phyloP scores from a whole-genome alignment of 2,329 filamentous ascomycete genomes.

The Camptophora hylomeconis region DNA sequence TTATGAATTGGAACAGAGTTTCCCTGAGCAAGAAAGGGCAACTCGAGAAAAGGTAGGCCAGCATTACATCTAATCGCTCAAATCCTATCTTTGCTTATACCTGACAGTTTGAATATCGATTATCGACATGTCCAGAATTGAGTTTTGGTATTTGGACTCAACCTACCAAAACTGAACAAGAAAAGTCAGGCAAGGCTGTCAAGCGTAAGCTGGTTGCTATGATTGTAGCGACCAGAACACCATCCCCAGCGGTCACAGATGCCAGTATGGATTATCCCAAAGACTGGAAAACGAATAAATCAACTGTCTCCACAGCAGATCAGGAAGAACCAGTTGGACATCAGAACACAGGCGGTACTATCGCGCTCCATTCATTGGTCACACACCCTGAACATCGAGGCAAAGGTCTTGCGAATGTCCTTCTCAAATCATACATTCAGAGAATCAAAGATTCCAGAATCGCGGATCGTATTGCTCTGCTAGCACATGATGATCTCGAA shows the following conservation, averaged over 20 bases:
- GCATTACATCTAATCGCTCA: background rate
- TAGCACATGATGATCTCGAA: slow-evolving; percentile 62
- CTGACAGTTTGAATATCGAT: slow-evolving; percentile 59
- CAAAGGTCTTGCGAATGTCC: slow-evolving; percentile 57
- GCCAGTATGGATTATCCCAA: slow-evolving; percentile 60
- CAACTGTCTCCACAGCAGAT: slow-evolving; percentile 19
- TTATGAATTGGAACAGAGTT: slow-evolving; percentile 44
- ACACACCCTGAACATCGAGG: slow-evolving; percentile 64
- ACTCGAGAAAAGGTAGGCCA: slow-evolving; percentile 45
- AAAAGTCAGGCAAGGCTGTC: slow-evolving; percentile 34
- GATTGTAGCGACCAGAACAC: slow-evolving; percentile 61
- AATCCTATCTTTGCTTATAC: slow-evolving; percentile 1
- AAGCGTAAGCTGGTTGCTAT: slow-evolving; percentile 57
- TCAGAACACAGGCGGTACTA: slow-evolving; percentile 57
- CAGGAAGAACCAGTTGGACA: slow-evolving; percentile 48
- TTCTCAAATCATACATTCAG: slow-evolving; percentile 66
- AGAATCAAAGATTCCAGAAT: slow-evolving; percentile 58
- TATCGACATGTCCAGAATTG: slow-evolving; percentile 61
- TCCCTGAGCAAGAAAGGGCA: slow-evolving; percentile 45
- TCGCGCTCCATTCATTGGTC: slow-evolving; percentile 72
- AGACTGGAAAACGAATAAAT: slow-evolving; percentile 46
- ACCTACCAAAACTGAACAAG: slow-evolving; percentile 42
- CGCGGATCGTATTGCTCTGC: slow-evolving; percentile 59
- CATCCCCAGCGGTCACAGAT: slow-evolving; percentile 53
- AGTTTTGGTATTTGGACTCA: slow-evolving; percentile 66